These are phyloP conservation scores for Starmerella tilneyi DNA, from an alignment of 805 yeast species.

Conservation along the genomic window DNA sequence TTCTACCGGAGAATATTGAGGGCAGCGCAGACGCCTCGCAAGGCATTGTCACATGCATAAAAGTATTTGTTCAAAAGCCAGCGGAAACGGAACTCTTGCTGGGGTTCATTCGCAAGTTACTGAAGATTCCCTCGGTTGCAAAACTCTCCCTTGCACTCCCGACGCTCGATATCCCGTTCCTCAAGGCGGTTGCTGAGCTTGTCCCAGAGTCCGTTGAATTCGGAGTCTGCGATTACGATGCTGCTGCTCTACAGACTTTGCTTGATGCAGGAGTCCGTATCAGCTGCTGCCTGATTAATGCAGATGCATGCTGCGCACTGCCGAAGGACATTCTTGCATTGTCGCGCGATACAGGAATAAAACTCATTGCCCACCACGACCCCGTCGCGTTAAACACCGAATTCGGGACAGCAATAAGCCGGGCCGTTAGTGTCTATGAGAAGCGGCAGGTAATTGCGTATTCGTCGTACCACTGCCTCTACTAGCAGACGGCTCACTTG, in stretches of 20 bases:
- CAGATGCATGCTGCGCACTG: constrained; percentile 32
- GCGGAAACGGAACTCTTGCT: not conserved
- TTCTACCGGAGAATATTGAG: not conserved
- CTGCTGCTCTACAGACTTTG: constrained; percentile 1
- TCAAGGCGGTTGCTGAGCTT: not conserved
- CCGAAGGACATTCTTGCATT: constrained; percentile 29
- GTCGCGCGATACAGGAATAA: constrained; percentile 26
- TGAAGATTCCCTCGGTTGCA: not conserved
- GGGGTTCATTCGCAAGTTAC: not conserved
- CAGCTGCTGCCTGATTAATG: constrained; percentile 29
- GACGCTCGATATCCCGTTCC: not conserved
- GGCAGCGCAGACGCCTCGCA: not conserved
- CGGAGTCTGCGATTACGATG: constrained; percentile 13
- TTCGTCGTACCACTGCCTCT: not conserved
- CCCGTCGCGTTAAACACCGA: constrained; percentile 2
- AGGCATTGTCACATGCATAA: not conserved
- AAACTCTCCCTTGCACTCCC: not conserved
- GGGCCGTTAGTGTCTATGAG: constrained; percentile 2
- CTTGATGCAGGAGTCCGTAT: not conserved
- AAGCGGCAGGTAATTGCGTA: constrained; percentile 6
- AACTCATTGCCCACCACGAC: constrained; percentile 31
- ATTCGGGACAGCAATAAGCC: not conserved
- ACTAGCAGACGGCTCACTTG: not conserved
- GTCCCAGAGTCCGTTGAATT: constrained; percentile 12
- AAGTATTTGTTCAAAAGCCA: not conserved